Evolutionary conservation across 108 stramenopile genomes (phyloP), one percentile per base, ranked within the genome.

Genomic region (Parietichytrium sp.): DNA sequence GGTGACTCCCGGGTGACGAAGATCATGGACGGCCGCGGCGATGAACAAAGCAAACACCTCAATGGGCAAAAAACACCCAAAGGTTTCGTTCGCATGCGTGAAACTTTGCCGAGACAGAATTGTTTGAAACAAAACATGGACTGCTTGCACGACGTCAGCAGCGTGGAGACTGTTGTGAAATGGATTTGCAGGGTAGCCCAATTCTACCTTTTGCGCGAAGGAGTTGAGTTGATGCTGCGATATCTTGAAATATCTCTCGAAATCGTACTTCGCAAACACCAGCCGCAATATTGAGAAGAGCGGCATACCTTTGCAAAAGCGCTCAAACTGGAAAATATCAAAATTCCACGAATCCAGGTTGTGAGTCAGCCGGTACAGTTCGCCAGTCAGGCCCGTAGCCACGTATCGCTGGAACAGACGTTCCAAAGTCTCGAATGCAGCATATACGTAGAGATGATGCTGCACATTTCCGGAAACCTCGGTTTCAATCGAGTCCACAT

Each of bases 1-100:
- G 81, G 87, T 91, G 12, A 89, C 85, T 47, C 91, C 91, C 33
- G 86, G 87, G 83, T 91, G 91, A 27, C 85, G 85, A 53, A 89
- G 55, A 86, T 91, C 91, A 81, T 91, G 91, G n/a, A 88, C 82
- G 2, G 88, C 77, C 18, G 89, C 89, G 0, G 87, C 82, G n/a
- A 91, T 45, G 15, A 91, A 38, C 78, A 90, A 25, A 10, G 79
- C 55, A 26, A 90, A n/a, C n/a, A n/a, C n/a, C n/a, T n/a, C n/a
- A n/a, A n/a, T n/a, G n/a, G n/a, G n/a, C n/a, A n/a, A n/a, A n/a
- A n/a, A n/a, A n/a, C n/a, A n/a, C n/a, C n/a, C n/a, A n/a, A n/a
- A n/a, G n/a, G n/a, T n/a, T n/a, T n/a, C n/a, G n/a, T n/a, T n/a
- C n/a, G n/a, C n/a, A n/a, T n/a, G n/a, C n/a, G n/a, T n/a, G n/a